Percentiles rank a stretch among this genome's conserved stretches.
Evolutionary conservation across 2,329 filamentous ascomycete genomes (phyloP).

Genomic region (Penicillium brevicompactum): DNA sequence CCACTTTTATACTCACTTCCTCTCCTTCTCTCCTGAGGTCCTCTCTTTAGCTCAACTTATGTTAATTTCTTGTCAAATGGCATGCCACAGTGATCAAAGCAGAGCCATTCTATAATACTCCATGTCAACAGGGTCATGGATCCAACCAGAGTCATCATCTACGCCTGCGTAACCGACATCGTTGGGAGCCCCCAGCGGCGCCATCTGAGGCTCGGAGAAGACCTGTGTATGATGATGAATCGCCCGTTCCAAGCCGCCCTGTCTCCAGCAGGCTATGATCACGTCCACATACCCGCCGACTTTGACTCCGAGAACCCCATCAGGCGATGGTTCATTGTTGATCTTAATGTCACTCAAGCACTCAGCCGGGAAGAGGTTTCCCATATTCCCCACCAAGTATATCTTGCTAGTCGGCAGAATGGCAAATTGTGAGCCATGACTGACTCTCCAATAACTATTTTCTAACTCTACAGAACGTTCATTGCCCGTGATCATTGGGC

Average conservation of each 20-base stretch:
- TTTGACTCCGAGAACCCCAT: constrained; percentile 19
- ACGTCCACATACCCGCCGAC: constrained; percentile 23
- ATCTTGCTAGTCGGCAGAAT: constrained; percentile 20
- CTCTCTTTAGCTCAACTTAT: no score
- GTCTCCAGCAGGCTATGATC: constrained; percentile 19
- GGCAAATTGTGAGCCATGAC: constrained; percentile 17
- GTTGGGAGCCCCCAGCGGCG: constrained; percentile 19
- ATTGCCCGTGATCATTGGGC: constrained; percentile 14
- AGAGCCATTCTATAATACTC: no score
- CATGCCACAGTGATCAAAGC: no score
- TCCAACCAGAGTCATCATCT: constrained; percentile 17
- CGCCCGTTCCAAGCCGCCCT: constrained; percentile 15
- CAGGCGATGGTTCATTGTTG: constrained; percentile 24
- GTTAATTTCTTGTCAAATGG: no score
- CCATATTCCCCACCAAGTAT: constrained; percentile 20
- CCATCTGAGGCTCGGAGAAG: constrained; percentile 18
- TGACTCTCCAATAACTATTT: background rate
- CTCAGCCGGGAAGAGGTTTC: constrained; percentile 13
- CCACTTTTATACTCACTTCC: background rate
- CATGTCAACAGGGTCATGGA: background rate
- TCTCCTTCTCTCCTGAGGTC: no score
- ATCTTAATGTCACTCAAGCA: constrained; percentile 13
- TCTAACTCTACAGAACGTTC: constrained; percentile 16
- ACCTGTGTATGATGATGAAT: constrained; percentile 15
- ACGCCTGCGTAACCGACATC: constrained; percentile 22